These are phyloP conservation scores for Symbiotaphrina buchneri DNA, from an alignment of 495 filamentous ascomycete genomes.

Conservation along the genomic window DNA sequence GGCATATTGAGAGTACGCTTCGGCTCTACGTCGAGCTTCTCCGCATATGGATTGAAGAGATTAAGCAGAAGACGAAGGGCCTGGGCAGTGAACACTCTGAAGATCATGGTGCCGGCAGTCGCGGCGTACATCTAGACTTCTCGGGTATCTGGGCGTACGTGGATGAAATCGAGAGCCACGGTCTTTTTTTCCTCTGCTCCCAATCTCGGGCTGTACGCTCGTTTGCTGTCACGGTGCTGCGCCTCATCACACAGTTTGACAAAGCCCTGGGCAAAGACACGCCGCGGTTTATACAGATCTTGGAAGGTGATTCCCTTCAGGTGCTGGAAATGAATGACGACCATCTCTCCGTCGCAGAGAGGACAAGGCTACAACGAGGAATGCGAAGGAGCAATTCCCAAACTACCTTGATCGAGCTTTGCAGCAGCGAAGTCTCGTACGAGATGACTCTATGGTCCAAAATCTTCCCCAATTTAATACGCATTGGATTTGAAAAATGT, in stretches of 20 bases:
- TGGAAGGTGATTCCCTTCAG: constrained; percentile 71
- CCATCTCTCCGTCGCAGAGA: constrained; percentile 73
- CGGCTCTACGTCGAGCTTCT: constrained; percentile 83
- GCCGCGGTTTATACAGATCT: constrained; percentile 64
- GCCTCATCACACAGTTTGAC: constrained; percentile 86
- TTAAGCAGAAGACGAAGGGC: constrained; percentile 64
- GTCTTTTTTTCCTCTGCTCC: constrained; percentile 94
- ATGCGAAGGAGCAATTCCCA: constrained; percentile 65
- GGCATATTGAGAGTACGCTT: constrained; percentile 86
- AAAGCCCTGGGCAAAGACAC: constrained; percentile 64
- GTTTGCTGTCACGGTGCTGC: constrained; percentile 79
- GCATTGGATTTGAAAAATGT: constrained; percentile 76
- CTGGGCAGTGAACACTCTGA: constrained; percentile 39
- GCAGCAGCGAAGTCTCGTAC: constrained; percentile 85
- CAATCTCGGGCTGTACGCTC: constrained; percentile 74
- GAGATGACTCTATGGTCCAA: constrained; percentile 94
- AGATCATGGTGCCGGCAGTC: constrained; percentile 26
- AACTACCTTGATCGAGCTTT: constrained; percentile 78
- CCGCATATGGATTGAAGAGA: constrained; percentile 92
- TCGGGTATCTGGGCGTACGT: constrained; percentile 78
- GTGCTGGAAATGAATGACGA: constrained; percentile 89
- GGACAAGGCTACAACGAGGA: constrained; percentile 78
- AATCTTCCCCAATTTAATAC: constrained; percentile 85
- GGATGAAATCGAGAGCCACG: constrained; percentile 91
- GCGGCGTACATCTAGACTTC: constrained; percentile 57